Conservation (phyloP, 2,329 filamentous ascomycete species). For the Nemania diffusa region DNA sequence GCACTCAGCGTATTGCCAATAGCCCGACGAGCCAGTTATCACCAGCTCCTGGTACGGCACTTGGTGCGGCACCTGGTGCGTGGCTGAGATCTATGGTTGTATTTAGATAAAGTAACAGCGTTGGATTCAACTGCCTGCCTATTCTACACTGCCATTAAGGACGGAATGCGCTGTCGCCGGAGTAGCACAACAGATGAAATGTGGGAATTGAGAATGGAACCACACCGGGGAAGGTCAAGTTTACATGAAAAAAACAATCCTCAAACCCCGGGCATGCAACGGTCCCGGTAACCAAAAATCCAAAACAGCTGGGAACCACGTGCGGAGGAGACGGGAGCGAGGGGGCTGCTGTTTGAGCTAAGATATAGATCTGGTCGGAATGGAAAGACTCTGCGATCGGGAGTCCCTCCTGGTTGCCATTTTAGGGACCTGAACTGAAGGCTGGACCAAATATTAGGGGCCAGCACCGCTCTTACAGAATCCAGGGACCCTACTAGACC, state of each 20-base stretch:
- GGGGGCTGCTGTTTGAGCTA: conserved; percentile 32
- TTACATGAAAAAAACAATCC: neutral
- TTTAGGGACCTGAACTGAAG: neutral
- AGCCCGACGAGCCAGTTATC: neutral
- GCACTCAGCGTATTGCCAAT: neutral
- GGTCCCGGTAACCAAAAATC: conserved; percentile 13
- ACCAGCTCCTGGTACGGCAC: no score
- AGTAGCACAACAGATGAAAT: conserved; percentile 10
- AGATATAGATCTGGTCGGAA: conserved; percentile 19
- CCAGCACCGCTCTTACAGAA: neutral
- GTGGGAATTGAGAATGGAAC: neutral
- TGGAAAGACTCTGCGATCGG: conserved; percentile 48
- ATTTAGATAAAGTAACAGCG: conserved; percentile 4
- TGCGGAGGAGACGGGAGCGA: conserved; percentile 21
- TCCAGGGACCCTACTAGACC: neutral
- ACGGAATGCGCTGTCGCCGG: neutral
- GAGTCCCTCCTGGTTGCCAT: conserved; percentile 1
- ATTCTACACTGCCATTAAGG: neutral
- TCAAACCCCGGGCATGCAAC: conserved; percentile 29
- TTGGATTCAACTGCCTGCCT: neutral
- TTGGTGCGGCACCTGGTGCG: neutral
- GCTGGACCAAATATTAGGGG: conserved; percentile 21
- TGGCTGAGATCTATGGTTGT: neutral
- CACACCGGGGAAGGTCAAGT: conserved; percentile 2
- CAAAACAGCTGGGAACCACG: conserved; percentile 5